Evolutionary conservation across 1,284 basidiomycete genomes (phyloP).

Genomic region (Tetrapyrgos nigripes): DNA sequence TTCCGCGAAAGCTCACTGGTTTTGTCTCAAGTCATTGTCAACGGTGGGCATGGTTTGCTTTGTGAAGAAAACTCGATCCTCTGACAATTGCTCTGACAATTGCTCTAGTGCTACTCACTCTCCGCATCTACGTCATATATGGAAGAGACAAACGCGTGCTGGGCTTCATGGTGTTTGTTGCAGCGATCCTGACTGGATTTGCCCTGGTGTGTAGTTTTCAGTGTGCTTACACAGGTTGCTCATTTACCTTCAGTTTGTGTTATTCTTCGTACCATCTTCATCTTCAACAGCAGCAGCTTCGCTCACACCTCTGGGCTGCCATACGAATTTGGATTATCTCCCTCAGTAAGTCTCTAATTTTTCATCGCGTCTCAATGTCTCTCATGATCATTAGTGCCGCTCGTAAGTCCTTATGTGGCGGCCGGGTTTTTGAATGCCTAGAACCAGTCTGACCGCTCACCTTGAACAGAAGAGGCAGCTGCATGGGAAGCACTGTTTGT

Average conservation of each 20-base stretch:
- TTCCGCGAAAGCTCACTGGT: slow-evolving; percentile 16
- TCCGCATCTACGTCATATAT: not conserved
- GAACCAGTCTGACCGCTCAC: not conserved
- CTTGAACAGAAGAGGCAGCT: slow-evolving; percentile 9
- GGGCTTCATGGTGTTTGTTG: not conserved
- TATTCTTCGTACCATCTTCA: slow-evolving; percentile 12
- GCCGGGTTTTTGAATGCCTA: not conserved
- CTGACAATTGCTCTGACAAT: not conserved
- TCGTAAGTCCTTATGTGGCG: slow-evolving; percentile 3
- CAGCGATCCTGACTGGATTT: not conserved
- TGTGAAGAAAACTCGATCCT: not conserved
- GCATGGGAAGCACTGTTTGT: slow-evolving; percentile 13
- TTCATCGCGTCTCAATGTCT: not conserved
- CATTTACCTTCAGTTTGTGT: not conserved
- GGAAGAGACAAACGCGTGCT: not conserved
- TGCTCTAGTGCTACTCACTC: not conserved
- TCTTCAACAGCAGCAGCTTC: slow-evolving; percentile 4
- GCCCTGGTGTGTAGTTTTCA: not conserved
- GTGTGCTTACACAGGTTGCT: not conserved
- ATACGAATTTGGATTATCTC: slow-evolving; percentile 3
- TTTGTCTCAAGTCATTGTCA: slow-evolving; percentile 16
- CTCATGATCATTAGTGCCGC: slow-evolving; percentile 1
- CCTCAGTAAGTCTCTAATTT: not conserved
- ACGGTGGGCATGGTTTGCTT: slow-evolving; percentile 1
- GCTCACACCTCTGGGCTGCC: slow-evolving; percentile 7